Percentiles rank a stretch among this genome's conserved stretches.
phyloP scores from a whole-genome alignment of 352 stramenopile genomes.

The Plasmopara halstedii region DNA sequence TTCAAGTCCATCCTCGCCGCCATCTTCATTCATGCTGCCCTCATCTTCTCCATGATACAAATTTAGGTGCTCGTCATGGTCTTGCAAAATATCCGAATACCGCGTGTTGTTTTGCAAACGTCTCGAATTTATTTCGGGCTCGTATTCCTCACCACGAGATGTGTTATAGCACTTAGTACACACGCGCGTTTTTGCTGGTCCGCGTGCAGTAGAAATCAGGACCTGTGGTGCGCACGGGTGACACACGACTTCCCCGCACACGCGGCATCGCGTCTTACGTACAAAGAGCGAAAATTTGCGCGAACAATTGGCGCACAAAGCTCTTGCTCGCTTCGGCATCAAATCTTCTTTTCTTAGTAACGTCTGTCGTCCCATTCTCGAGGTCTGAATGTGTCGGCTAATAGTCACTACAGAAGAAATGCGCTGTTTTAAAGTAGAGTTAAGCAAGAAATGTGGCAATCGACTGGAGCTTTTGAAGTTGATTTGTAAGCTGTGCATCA shows the following conservation, averaged over 20 bases:
- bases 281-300: conserved; percentile 67
- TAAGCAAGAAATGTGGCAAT: conserved; percentile 57
- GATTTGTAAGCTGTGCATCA: conserved; percentile 81
- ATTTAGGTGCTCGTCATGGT: conserved; percentile 18
- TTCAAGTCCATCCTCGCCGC: conserved; percentile 40
- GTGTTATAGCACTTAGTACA: conserved; percentile 48
- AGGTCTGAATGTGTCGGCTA: conserved; percentile 54
- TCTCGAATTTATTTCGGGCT: conserved; percentile 12
- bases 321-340: conserved; percentile 54
- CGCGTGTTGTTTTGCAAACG: conserved; percentile 31
- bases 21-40: conserved; percentile 29
- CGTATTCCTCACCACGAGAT: conserved; percentile 25
- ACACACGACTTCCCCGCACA: conserved; percentile 72
- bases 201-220: conserved; percentile 26
- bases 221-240: conserved; percentile 59
- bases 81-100: conserved; percentile 36
- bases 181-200: conserved; percentile 44
- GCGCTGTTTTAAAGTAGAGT: conserved; percentile 50
- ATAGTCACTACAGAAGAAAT: conserved; percentile 62
- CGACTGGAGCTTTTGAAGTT: conserved; percentile 75
- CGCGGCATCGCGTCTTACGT: conserved; percentile 59
- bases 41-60: conserved; percentile 20
- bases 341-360: conserved; percentile 58
- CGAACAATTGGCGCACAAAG: conserved; percentile 48
- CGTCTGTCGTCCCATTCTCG: conserved; percentile 44